Conservation (phyloP, 768 basidiomycete genomes). For the Grammothele lineata region DNA sequence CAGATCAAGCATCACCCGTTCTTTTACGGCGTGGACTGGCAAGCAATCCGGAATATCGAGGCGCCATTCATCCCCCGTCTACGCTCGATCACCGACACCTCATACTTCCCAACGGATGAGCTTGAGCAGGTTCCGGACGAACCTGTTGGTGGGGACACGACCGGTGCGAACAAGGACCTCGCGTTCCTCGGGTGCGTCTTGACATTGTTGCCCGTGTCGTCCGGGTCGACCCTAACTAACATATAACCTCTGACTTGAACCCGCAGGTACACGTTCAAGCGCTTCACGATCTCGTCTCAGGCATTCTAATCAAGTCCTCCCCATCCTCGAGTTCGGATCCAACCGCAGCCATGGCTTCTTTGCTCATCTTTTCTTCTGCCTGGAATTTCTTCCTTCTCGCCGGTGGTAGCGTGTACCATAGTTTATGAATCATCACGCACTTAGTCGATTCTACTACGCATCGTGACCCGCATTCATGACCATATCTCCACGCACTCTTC, state of each 20-base stretch:
- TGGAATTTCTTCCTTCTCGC: too few species aligned
- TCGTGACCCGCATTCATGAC: too few species aligned
- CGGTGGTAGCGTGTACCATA: too few species aligned
- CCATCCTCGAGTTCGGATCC: too few species aligned
- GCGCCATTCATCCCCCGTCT: constrained; percentile 96
- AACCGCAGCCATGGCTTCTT: too few species aligned
- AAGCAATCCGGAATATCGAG: constrained; percentile 79
- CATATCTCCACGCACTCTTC: too few species aligned
- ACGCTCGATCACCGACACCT: constrained; percentile 90
- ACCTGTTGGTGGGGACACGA: constrained; percentile 34
- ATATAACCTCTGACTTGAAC: not conserved
- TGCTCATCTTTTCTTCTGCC: too few species aligned
- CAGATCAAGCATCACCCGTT: constrained; percentile 91
- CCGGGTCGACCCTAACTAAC: not conserved
- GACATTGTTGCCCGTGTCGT: not conserved
- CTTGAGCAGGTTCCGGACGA: constrained; percentile 69
- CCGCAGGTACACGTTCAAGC: constrained; percentile 78
- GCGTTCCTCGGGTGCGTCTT: constrained; percentile 49
- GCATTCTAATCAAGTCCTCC: constrained; percentile 37
- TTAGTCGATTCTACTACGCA: too few species aligned
- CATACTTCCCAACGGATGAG: constrained; percentile 97
- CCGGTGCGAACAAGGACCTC: constrained; percentile 48
- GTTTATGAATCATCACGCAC: too few species aligned
- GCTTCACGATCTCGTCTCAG: constrained; percentile 62
- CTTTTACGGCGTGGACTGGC: constrained; percentile 97